A percentile compares a stretch with the other conserved stretches of the same genome.
These are phyloP conservation scores for Paecilomyces dactylethromorphus DNA, from an alignment of 2,329 filamentous ascomycete genomes.

Conservation along the genomic window DNA sequence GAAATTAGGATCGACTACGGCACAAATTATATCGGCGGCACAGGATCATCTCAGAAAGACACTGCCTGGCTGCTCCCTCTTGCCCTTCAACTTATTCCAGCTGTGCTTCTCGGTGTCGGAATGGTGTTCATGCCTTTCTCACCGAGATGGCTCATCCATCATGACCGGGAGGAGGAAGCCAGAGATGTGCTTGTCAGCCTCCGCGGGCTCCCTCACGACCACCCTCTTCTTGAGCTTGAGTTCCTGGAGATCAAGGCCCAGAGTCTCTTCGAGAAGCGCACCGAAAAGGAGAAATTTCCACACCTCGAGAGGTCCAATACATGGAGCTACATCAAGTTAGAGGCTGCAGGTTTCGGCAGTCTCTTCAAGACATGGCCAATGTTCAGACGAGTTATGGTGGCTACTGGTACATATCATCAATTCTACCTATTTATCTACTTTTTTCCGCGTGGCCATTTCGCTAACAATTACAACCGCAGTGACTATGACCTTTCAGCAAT, in stretches of 20 bases:
- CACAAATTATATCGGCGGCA: conserved; percentile 58
- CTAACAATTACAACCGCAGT: conserved; percentile 58
- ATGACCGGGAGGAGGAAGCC: conserved; percentile 62
- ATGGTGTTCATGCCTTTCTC: conserved; percentile 80
- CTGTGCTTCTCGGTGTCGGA: conserved; percentile 58
- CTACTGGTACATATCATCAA: conserved; percentile 27
- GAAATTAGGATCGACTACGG: conserved; percentile 26
- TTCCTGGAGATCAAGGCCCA: conserved; percentile 80
- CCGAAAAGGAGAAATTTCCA: conserved; percentile 61
- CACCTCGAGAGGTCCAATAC: conserved; percentile 53
- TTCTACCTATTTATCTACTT: not conserved
- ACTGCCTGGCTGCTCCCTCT: conserved; percentile 43
- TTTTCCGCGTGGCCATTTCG: conserved; percentile 36
- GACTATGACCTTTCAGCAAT: conserved; percentile 36
- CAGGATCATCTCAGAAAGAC: conserved; percentile 53
- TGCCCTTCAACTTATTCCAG: conserved; percentile 53
- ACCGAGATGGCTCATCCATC: conserved; percentile 68
- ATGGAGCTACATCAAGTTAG: conserved; percentile 61
- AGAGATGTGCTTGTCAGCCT: conserved; percentile 57
- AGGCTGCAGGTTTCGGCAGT: conserved; percentile 40
- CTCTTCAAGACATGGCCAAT: conserved; percentile 33
- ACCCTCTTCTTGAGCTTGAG: conserved; percentile 66
- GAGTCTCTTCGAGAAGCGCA: conserved; percentile 68
- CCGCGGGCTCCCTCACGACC: conserved; percentile 53
- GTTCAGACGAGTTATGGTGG: conserved; percentile 42